phyloP scores from a whole-genome alignment of 352 stramenopile genomes.

The Blastocystis hominis region DNA sequence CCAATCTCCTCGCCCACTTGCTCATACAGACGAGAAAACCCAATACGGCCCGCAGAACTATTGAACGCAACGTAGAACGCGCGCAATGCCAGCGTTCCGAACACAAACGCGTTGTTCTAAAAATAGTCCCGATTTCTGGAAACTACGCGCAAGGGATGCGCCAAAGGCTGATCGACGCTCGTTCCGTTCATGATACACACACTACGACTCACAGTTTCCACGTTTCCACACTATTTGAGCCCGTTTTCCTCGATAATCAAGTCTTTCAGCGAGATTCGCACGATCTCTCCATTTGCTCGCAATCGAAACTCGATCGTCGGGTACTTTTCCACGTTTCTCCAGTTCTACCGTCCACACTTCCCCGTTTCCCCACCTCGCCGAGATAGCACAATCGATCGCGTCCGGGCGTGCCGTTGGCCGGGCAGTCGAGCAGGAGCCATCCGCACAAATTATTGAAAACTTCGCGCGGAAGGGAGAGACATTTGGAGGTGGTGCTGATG shows the following conservation, averaged over 20 bases:
- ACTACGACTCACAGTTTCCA: neutral
- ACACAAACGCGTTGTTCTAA: slow-evolving; percentile 13
- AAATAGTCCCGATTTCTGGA: neutral
- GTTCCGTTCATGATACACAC: slow-evolving; percentile 33
- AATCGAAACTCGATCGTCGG: neutral
- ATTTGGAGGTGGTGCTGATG: slow-evolving; percentile 9
- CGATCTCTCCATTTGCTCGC: neutral
- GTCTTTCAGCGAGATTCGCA: neutral
- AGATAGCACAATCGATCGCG: neutral
- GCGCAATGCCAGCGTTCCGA: neutral
- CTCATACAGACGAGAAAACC: neutral
- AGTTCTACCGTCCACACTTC: neutral
- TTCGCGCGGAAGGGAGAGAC: neutral
- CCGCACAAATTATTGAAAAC: neutral
- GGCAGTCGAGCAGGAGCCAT: slow-evolving; percentile 10
- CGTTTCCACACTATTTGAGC: neutral
- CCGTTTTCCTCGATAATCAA: neutral
- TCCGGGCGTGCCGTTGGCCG: neutral
- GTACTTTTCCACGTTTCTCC: neutral
- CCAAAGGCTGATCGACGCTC: neutral
- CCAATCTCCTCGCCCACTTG: neutral
- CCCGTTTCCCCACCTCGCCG: neutral
- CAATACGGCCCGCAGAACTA: neutral
- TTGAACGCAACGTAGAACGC: slow-evolving; percentile 30
- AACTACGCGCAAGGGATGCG: neutral